A percentile compares a stretch with the other conserved stretches of the same genome.
These are phyloP conservation scores for Chlamydomonas sphaeroides DNA, from an alignment of 139 green algal species.

Conservation along the genomic window DNA sequence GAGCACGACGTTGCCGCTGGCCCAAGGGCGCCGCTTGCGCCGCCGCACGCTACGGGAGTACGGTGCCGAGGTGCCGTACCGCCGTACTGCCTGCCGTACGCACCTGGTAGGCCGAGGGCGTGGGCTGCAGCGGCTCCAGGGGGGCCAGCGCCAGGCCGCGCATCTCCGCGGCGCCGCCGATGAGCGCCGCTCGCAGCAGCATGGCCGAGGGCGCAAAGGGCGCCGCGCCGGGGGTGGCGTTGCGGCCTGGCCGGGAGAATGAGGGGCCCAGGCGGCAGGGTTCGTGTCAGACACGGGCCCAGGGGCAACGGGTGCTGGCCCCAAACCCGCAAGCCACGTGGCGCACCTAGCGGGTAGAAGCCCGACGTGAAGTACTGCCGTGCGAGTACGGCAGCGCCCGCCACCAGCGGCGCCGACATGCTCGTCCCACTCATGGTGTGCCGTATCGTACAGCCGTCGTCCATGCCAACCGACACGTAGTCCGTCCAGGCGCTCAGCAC, in stretches of 20 bases:
- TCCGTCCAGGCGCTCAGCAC: background rate
- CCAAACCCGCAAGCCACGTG: background rate
- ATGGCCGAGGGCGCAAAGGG: slow-evolving; percentile 56
- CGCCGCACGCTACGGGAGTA: too few species aligned
- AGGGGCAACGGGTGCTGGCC: too few species aligned
- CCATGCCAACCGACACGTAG: background rate
- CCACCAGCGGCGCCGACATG: slow-evolving; percentile 83
- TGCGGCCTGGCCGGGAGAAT: background rate
- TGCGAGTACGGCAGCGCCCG: slow-evolving; percentile 59
- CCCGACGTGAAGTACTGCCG: slow-evolving; percentile 83
- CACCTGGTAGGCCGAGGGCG: slow-evolving; percentile 31
- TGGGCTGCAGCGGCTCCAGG: background rate
- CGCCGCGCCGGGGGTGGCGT: background rate
- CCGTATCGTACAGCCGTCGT: background rate
- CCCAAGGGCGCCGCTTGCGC: too few species aligned
- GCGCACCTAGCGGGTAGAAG: slow-evolving; percentile 63
- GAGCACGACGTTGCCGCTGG: too few species aligned
- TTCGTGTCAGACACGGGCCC: too few species aligned
- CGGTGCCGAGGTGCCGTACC: too few species aligned
- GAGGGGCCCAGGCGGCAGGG: too few species aligned
- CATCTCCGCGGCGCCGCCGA: slow-evolving; percentile 69
- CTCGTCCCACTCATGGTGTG: slow-evolving; percentile 67
- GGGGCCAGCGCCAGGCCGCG: slow-evolving; percentile 48
- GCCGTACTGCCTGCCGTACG: too few species aligned
- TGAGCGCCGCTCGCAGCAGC: slow-evolving; percentile 82